Conservation (phyloP, 345 rosid genomes). For the Anacardium occidentale region DNA sequence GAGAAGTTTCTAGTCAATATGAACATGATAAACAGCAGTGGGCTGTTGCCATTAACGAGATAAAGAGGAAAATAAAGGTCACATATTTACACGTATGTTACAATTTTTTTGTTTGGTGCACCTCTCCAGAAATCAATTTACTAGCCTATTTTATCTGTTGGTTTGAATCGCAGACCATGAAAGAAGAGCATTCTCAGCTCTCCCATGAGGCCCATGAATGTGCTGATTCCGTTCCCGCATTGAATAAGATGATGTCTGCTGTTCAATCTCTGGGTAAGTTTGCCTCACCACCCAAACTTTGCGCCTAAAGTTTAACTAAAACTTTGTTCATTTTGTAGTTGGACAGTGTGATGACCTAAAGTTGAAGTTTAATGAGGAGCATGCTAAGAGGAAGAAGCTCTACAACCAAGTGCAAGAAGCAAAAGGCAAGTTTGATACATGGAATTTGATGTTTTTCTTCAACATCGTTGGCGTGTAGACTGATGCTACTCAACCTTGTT, state of each 20-base stretch:
- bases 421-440: constrained; percentile 34
- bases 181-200: constrained; percentile 41
- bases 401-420: constrained; percentile 47
- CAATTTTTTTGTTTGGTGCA: neutral
- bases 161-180: constrained; percentile 33
- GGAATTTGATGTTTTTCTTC: neutral
- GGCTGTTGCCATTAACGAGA: constrained; percentile 23
- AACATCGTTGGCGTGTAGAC: neutral
- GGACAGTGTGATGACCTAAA: constrained; percentile 46
- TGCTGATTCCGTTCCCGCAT: constrained; percentile 40
- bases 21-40: constrained; percentile 32
- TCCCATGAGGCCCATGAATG: constrained; percentile 42
- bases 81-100: neutral
- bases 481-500: constrained; percentile 12
- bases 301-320: neutral
- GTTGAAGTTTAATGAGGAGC: constrained; percentile 43
- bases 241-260: constrained; percentile 40
- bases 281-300: neutral
- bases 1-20: constrained; percentile 29
- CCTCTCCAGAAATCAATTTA: neutral
- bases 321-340: constrained; percentile 25
- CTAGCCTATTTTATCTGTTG: constrained; percentile 3
- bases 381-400: constrained; percentile 44
- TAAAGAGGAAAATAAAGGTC: constrained; percentile 38
- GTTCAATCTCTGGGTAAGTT: constrained; percentile 47